Base-by-base conservation (phyloP, 2,329 filamentous ascomycete genomes). In the Rhynchosporium agropyri region DNA sequence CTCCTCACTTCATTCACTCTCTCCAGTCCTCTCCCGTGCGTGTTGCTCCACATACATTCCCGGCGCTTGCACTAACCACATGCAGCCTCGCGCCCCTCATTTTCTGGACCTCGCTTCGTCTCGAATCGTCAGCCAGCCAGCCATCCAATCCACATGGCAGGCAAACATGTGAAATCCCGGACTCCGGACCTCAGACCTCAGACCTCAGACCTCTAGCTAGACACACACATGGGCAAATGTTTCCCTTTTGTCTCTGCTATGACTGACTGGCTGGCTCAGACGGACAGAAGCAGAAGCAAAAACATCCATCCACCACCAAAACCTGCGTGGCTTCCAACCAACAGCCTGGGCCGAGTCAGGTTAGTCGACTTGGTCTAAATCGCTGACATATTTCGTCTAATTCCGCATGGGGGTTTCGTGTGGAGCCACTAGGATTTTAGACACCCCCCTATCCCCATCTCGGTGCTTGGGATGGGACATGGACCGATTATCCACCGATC, bases 401-500 rank as follows among this genome's bases (percentile, higher is more conserved):
- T 20, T 20, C 20, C 20, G 20, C 20, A 20, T 20, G 20, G 20
- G n/a, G n/a, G 43, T 20, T 46, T 46, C 43, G 20, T 20, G 43
- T 20, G n/a, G n/a, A 9, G 43, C 43, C 43, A 8, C 43, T 28
- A 46, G 8, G 15, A 4, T n/a, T n/a, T n/a, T n/a, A n/a, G 43
- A 45, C 3, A 45, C 40, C 46, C 50, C 29, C 13, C 31, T 45
- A 36, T 20, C 20, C 46, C 45, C 40, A 54, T 59, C 61, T 63
- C 61, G 60, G 36, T 63, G 65, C 65, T 28, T 10, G 62, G 65
- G 4, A 58, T 62, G 60, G 63, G 63, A 68, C 63, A 65, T 55
- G 68, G 67, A 46, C 46, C 57, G 67, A 66, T 62, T 59, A 66
- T 67, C 15, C 42, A 43, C 67, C 67, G 65, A 67, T 48, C 31